phyloP scores from a whole-genome alignment of 768 basidiomycete genomes.

The Rhodotorula diobovata region DNA sequence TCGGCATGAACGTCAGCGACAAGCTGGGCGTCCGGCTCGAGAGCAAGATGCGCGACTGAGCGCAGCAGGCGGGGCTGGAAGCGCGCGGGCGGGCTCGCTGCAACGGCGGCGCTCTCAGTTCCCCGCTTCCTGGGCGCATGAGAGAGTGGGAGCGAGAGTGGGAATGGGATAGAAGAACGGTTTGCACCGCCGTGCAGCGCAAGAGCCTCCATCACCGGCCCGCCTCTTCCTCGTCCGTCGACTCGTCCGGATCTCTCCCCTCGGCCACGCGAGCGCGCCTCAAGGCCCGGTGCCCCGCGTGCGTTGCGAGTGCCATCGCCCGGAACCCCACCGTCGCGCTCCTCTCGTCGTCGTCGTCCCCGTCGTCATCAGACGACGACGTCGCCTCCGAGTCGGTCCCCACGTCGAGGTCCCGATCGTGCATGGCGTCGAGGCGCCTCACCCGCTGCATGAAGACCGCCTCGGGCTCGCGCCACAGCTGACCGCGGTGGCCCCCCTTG shows the following conservation, averaged over 20 bases:
- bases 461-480: neutral
- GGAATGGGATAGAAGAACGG: too few relatives aligned
- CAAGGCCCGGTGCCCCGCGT: neutral
- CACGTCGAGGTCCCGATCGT: neutral
- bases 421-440: neutral
- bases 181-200: too few relatives aligned
- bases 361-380: neutral
- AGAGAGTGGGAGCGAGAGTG: neutral
- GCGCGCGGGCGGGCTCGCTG: too few relatives aligned
- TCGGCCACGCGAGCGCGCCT: neutral
- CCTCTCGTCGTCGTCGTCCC: neutral
- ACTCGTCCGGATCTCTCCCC: neutral
- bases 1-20: slow-evolving; percentile 11
- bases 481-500: too few relatives aligned
- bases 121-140: neutral
- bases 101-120: neutral
- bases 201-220: too few relatives aligned
- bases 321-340: neutral
- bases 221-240: neutral
- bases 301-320: neutral
- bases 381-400: neutral
- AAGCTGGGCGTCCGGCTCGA: slow-evolving; percentile 29
- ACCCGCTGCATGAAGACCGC: neutral
- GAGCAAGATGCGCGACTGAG: slow-evolving; percentile 2
- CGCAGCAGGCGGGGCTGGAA: too few relatives aligned